Evolutionary conservation across 768 basidiomycete genomes (phyloP), one percentile per base, ranked within the genome.

Genomic region (Boletus subcaerulescens): DNA sequence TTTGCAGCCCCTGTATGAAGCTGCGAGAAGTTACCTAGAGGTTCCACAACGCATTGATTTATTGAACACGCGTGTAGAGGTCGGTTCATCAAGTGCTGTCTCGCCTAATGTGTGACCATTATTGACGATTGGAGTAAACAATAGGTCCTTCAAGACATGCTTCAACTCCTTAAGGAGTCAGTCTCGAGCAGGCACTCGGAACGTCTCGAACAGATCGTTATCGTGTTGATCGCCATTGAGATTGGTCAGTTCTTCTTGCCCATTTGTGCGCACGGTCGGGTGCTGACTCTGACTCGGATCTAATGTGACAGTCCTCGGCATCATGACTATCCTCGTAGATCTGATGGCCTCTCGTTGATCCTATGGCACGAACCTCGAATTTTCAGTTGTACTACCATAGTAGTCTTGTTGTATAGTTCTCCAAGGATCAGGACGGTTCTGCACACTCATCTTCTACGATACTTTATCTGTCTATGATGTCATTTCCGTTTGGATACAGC

Each of bases 71-170:
- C 87, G 95, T 56, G 93, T 97, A 35, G 95, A 93, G 77, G 93
- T 88, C 58, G 52, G 79, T 67, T 36, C 39, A 50, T n/a, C 45
- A 58, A 55, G 54, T 40, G 55, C 36, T 58, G 55, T 55, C 40
- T 55, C 48, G 33, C 22, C 40, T 41, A 29, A 29, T 22, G 44
- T 45, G 31, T 42, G 48, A 9, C 44, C 5, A 43, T 39, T 18
- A 45, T 42, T 66, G 42, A 59, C 44, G 7, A 32, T 14, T 5
- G 39, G 42, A 38, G 22, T 26, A 35, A 39, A 24, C 10, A 43
- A 35, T 60, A 94, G 91, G 91, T 98, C 48, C 74, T 98, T 35
- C 95, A 98, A 78, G 95, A 98, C 70, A 96, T 98, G 91, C 82
- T 98, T 12, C 89, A 93, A 66, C 81, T 98, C 48, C 76, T 98